Evolutionary conservation across 164 flowering plant species (phyloP).

Genomic region (Sedum album): DNA sequence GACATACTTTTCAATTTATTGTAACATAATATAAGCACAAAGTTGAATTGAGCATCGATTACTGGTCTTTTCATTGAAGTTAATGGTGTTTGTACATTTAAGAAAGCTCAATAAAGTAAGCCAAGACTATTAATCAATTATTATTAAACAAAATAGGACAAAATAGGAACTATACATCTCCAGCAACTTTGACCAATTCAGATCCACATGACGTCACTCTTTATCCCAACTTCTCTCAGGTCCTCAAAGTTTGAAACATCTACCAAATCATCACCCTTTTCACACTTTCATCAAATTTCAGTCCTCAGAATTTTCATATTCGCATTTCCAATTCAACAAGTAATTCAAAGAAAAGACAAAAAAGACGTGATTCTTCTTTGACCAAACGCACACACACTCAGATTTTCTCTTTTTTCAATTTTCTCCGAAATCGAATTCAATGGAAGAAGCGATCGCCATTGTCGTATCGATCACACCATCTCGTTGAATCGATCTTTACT

Average conservation of each 20-base stretch:
- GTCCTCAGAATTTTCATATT: constrained; percentile 5
- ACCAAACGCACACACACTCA: neutral
- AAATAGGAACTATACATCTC: no score
- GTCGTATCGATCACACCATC: neutral
- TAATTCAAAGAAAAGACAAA: neutral
- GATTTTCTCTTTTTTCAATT: neutral
- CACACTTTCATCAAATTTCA: neutral
- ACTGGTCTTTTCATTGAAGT: no score
- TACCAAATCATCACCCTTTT: neutral
- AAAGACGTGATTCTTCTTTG: neutral
- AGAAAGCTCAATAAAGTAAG: no score
- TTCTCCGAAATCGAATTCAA: neutral
- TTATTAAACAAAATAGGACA: no score
- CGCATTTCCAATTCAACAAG: neutral
- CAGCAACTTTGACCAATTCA: no score
- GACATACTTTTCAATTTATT: no score
- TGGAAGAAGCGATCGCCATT: constrained; percentile 6
- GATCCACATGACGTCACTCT: no score
- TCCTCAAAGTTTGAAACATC: neutral
- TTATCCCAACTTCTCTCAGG: no score
- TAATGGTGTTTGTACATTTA: no score
- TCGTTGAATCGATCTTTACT: neutral
- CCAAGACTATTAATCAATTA: no score
- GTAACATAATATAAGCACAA: no score
- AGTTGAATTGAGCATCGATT: no score